phyloP scores from a whole-genome alignment of 331 rosid species.

The Pyracantha coccinea region DNA sequence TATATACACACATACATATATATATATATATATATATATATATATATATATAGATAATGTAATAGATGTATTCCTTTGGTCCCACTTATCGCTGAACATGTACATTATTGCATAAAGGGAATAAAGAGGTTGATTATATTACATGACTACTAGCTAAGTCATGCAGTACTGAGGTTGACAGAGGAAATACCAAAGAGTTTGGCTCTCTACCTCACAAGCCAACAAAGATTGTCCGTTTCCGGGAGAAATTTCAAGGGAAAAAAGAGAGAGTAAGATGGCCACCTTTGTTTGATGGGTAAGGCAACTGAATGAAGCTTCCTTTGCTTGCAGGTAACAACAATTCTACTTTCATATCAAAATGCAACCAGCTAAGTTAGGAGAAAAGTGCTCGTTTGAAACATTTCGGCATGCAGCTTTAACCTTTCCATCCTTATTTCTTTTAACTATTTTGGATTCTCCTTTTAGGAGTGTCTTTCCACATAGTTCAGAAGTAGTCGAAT shows the following conservation, averaged over 20 bases:
- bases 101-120: slow-evolving; percentile 16
- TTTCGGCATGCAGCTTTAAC: background rate
- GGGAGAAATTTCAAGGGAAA: background rate
- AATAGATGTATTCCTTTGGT: slow-evolving; percentile 6
- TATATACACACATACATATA: slow-evolving; percentile 14
- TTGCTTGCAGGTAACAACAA: slow-evolving; percentile 16
- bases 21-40: too few species aligned
- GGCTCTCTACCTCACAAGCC: slow-evolving; percentile 6
- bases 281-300: background rate
- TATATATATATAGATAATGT: background rate
- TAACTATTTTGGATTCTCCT: background rate
- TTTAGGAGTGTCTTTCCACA: background rate
- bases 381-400: slow-evolving; percentile 16
- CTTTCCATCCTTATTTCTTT: background rate
- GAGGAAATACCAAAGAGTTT: slow-evolving; percentile 27
- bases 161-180: slow-evolving; percentile 22
- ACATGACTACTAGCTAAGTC: background rate
- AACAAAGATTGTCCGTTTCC: slow-evolving; percentile 19
- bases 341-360: slow-evolving; percentile 7
- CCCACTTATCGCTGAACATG: slow-evolving; percentile 9
- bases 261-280: background rate
- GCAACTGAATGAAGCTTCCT: slow-evolving; percentile 31
- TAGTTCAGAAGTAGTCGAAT: background rate
- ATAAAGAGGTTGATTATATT: slow-evolving; percentile 7
- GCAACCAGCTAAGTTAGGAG: background rate